Evolutionary conservation across 148 eudicot genomes (phyloP).

Genomic region (Nyssa sinensis): DNA sequence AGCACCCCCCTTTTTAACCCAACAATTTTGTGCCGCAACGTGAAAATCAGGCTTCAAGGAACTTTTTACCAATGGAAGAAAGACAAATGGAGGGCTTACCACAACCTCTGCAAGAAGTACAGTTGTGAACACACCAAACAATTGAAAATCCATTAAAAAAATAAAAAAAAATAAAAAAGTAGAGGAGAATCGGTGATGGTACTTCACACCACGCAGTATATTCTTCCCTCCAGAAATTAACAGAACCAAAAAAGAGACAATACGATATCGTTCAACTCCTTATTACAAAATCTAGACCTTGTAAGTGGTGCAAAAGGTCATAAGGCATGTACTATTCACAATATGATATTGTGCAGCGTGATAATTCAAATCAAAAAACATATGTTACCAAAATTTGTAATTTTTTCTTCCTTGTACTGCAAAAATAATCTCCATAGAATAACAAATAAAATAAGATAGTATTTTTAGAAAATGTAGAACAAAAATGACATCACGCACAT

Average conservation of each 20-base stretch:
- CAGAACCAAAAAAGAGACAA: too few species aligned
- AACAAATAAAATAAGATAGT: not conserved
- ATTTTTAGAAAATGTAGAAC: not conserved
- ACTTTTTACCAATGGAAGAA: conserved; percentile 55
- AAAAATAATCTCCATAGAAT: not conserved
- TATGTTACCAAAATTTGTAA: not conserved
- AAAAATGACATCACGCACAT: too few species aligned
- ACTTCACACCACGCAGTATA: not conserved
- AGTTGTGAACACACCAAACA: not conserved
- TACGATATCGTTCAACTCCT: too few species aligned
- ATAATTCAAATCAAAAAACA: not conserved
- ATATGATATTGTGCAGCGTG: too few species aligned
- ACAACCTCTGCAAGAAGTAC: conserved; percentile 68
- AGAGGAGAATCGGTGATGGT: too few species aligned
- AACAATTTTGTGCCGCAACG: conserved; percentile 83
- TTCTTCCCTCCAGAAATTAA: not conserved
- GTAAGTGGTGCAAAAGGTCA: not conserved
- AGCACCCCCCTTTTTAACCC: conserved; percentile 88
- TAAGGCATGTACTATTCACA: too few species aligned
- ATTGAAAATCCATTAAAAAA: not conserved
- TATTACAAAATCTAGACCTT: not conserved
- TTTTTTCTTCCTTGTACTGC: not conserved
- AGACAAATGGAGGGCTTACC: conserved; percentile 69
- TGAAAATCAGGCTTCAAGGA: conserved; percentile 61
- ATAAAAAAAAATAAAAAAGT: not conserved